Conservation (phyloP, 768 basidiomycete genomes). For the Podaxis sp. region DNA sequence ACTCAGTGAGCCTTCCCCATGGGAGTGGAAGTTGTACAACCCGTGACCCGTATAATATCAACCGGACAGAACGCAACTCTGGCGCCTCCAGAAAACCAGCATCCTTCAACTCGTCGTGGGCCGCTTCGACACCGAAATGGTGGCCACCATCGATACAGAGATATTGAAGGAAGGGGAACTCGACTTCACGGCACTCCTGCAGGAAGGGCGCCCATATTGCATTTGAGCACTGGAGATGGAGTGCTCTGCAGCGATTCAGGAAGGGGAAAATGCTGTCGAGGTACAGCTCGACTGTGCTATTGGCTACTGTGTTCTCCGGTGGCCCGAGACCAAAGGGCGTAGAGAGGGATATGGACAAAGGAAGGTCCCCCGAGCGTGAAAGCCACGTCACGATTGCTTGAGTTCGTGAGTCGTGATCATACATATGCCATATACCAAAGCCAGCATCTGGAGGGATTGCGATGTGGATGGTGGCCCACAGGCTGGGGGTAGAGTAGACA, state of each 20-base stretch:
- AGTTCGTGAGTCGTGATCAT: not conserved
- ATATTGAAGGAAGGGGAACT: not conserved
- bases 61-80: not conserved
- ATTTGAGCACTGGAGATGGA: not conserved
- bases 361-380: conserved; percentile 4
- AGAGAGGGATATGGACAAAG: conserved; percentile 1
- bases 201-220: not conserved
- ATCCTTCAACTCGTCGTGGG: not conserved
- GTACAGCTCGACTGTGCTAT: not conserved
- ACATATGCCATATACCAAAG: not conserved
- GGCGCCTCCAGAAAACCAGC: not conserved
- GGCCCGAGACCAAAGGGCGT: not conserved
- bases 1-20: not conserved
- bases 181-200: not conserved
- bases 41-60: not conserved
- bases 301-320: not conserved
- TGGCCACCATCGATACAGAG: not conserved
- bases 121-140: not conserved
- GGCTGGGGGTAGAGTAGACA: conserved; percentile 8
- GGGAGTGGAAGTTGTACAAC: not conserved
- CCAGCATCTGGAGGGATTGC: conserved; percentile 9
- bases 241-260: not conserved
- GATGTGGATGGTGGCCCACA: conserved; percentile 17
- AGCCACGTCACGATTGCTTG: conserved; percentile 7
- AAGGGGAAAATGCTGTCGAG: conserved; percentile 2